Evolutionary conservation across 2,329 filamentous ascomycete species (phyloP), one percentile per base, ranked within the genome.

Genomic region (Arthrobotrys musiformis): DNA sequence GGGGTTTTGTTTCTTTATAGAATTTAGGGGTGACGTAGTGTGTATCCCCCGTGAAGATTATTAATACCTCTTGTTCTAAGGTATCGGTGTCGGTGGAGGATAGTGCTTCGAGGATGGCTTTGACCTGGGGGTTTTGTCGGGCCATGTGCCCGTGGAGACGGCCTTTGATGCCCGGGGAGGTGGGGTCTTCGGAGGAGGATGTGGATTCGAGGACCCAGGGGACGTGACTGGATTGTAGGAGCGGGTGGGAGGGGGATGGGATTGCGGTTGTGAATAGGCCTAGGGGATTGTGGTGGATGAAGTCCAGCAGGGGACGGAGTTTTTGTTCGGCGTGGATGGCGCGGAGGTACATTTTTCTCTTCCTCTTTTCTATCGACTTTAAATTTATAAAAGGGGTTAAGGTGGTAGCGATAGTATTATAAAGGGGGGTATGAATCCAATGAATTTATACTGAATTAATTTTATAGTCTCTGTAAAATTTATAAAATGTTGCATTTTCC

Each of bases 21-120:
- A 91, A 91, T 75, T 90, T 89, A 0, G 90, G 89, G 0, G 90
- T 91, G 4, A 92, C 86, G 79, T 92, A 92, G 82, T 90, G 84
- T 0, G 85, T 85, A 52, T n/a, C n/a, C n/a, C n/a, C n/a, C n/a
- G 85, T 91, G 85, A 92, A 92, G 15, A 91, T 83, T 1, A 92
- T 84, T 30, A 90, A 82, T 15, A 52, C 48, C 17, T 52, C 48
- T 28, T 52, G 24, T 2, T n/a, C n/a, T n/a, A 52, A 17, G n/a
- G 30, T 1, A 28, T n/a, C 48, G 1, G 4, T 26, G 1, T 6
- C 48, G 4, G 66, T 40, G 9, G 58, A n/a, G 37, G 78, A 60
- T 4, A 79, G 68, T 28, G 84, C 82, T 61, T 89, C 86, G 50
- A 90, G 86, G 72, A 92, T 85, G 19, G 86, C 86, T 81, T 91